Base-by-base conservation (phyloP, 2,329 filamentous ascomycete species). In the Penicillium verrucosum region DNA sequence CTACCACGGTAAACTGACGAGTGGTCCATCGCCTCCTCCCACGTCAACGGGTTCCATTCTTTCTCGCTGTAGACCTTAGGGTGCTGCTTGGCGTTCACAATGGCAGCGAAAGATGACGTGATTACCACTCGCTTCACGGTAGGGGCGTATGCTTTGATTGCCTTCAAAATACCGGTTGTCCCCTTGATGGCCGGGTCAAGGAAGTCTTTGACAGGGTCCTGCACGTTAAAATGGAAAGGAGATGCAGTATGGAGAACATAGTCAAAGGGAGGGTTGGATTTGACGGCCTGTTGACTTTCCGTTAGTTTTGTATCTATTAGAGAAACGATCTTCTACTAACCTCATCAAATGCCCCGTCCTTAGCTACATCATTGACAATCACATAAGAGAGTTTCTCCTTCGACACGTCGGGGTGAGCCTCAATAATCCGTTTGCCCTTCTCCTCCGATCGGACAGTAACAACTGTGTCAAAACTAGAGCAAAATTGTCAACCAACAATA, bases 201-300 rank as follows among this genome's bases (percentile, higher is more conserved):
- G 30, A 85, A 75, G 58, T 78, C 77, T 66, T 87, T 85, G 60
- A 93, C 80, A 18, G 89, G 86, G 62, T 87, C 82, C 36, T 90
- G 60, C 54, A 94, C 85, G 34, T 87, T 88, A 69, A 86, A 82
- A 65, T 89, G 86, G 76, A 89, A 92, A 0, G 90, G 89, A 0
- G 83, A 87, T 2, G 89, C 88, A 6, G 88, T 90, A 70, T 91
- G 88, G 50, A 91, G 80, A 47, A 93, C 88, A 44, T 82, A 86
- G 65, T 90, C 86, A 60, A 93, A 89, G 0, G 85, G 83, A 0
- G 84, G 84, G 53, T 83, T 78, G 16, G 83, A 85, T 60, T 83
- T 77, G 46, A 86, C 80, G 16, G 82, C 84, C 70, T 75, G 43
- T 54, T 53, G 6, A 23, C 41, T 41, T 16, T 14, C 21, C 14